These are phyloP conservation scores for Neofusicoccum kwambonambiense DNA, from an alignment of 2,329 filamentous ascomycete species.

Conservation along the genomic window DNA sequence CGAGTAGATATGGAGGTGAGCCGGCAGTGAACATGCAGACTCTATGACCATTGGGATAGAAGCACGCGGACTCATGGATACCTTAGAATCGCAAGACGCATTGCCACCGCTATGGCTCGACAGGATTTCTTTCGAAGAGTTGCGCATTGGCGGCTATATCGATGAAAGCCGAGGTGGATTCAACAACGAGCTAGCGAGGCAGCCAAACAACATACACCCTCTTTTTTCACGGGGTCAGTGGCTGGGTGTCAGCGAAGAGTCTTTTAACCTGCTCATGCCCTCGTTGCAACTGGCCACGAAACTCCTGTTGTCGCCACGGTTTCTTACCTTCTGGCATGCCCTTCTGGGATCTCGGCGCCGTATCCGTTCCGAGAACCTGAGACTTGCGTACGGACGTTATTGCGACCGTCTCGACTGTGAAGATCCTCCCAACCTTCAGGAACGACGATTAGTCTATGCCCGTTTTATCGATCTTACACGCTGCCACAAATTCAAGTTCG, in stretches of 20 bases:
- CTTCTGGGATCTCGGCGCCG: background rate
- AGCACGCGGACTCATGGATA: background rate
- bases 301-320: background rate
- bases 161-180: background rate
- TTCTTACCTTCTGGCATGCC: slow-evolving; percentile 6
- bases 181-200: background rate
- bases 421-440: too few relatives aligned
- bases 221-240: background rate
- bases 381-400: background rate
- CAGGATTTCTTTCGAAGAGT: slow-evolving; percentile 1
- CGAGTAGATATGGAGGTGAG: background rate
- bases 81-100: background rate
- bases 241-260: background rate
- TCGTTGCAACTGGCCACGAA: slow-evolving; percentile 6
- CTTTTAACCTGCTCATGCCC: background rate
- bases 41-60: background rate
- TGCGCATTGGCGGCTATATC: slow-evolving; percentile 13
- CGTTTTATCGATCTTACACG: background rate
- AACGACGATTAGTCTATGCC: too few relatives aligned
- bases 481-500: background rate
- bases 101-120: slow-evolving; percentile 6
- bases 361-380: background rate
- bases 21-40: too few relatives aligned
- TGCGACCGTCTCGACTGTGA: background rate
- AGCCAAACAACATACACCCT: background rate